Evolutionary conservation across 805 yeast species (phyloP), one percentile per base, ranked within the genome.

Genomic region (Starmerella bombicola): DNA sequence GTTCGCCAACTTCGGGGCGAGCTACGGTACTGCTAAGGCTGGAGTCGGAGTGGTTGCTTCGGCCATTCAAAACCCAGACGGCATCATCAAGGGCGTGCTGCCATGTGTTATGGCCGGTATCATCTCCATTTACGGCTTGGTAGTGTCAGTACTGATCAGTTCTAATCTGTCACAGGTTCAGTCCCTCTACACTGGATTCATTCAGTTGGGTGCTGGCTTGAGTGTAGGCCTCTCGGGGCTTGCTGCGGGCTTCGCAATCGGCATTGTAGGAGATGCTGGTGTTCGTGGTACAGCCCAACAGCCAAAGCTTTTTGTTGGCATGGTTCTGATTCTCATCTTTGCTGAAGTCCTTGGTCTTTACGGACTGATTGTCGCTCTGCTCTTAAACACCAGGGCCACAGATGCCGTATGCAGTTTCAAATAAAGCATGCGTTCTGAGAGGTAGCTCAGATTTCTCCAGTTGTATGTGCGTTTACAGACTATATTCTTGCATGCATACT

Each of bases 101-200:
- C 98, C 98, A 51, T 96, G 91, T 55, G 77, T 88, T 69, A 88
- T 88, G 96, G 96, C 97, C 51, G 98, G 98, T 88, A 88, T 88
- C 61, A 85, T 88, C 69, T 95, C 97, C 68, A 86, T 88, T 43
- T 88, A 88, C 64, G 98, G 98, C 45, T 70, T 88, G 60, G 97
- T 88, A 50, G 96, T 88, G 46, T 81, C 95, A 20, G 98, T 88
- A 50, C 74, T 88, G 62, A 88, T 88, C 50, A 80, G 95, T 41
- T 91, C 82, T 57, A 77, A 88, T 38, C 74, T 88, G 58, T 76
- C 76, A 58, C 96, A 86, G 67, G 71, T 74, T 56, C 95, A 86
- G 68, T 93, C 97, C 43, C 70, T 88, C 52, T 88, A 82, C 71
- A 84, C 95, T 47, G 97, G 97, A 53, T 88, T 88, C 73, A 85